Base-by-base conservation (phyloP, 1,284 basidiomycete species). In the Marasmius fiardii region DNA sequence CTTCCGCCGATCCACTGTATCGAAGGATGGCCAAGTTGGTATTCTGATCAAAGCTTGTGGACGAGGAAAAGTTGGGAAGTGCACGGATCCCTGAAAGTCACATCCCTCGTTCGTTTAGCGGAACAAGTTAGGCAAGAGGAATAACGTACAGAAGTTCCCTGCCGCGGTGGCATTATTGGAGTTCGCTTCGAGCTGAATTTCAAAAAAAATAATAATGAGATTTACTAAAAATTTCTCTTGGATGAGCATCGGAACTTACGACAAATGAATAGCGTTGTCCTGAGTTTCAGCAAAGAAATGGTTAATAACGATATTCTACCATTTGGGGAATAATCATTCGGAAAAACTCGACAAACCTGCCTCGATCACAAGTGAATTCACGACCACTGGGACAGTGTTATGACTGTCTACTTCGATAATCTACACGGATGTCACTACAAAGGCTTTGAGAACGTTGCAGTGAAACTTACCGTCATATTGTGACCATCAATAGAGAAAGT, bases 401-500 rank as follows among this genome's bases (percentile, higher is more conserved):
- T 72, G 67, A 54, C 74, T 72, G 28, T 67, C 71, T 1, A 65
- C 64, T 60, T 75, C 74, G 53, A 76, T 76, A 49, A 76, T 54
- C 3, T 68, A 71, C 62, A 65, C 2, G 65, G 64, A 49, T 66
- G 66, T 16, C 21, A 10, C 31, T 56, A 55, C 24, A 77, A n/a
- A n/a, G n/a, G 37, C 34, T 44, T 44, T 24, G 10, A 21, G 10
- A 39, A 26, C 10, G 4, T 4, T 21, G 16, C 64, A 68, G 47
- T n/a, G n/a, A n/a, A n/a, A 44, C 72, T 70, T 0, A 75, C 67
- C 7, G 65, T 71, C 67, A 78, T 61, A 21, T 57, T 61, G 56
- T 77, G 77, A 16, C 65, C 63, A 20, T 77, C 70, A 28, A 78
- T 75, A 1, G 71, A 71, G 63, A 78, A 74, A 63, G 72, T 56